These are phyloP conservation scores for Stygiomarasmius scandens DNA, from an alignment of 1,284 basidiomycete species.

Conservation along the genomic window DNA sequence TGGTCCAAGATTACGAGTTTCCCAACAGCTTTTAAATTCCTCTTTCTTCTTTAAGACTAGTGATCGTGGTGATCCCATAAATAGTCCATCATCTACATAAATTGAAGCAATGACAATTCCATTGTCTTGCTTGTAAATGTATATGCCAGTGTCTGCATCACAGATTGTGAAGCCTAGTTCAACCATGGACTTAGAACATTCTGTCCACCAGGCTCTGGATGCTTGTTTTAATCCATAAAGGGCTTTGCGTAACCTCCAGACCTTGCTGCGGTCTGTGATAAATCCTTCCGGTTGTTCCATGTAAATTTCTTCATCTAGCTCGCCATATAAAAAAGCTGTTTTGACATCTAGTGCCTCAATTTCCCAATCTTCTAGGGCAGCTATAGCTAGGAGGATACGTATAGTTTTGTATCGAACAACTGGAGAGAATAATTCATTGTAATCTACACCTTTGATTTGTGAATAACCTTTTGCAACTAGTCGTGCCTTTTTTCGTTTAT, in stretches of 20 bases:
- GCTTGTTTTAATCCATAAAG: slow-evolving; percentile 39
- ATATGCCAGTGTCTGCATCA: slow-evolving; percentile 25
- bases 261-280: slow-evolving; percentile 17
- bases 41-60: slow-evolving; percentile 14
- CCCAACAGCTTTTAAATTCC: slow-evolving; percentile 26
- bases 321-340: slow-evolving; percentile 39
- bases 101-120: slow-evolving; percentile 21
- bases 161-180: slow-evolving; percentile 23
- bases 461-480: too few relatives aligned
- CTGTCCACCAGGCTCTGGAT: slow-evolving; percentile 31
- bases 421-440: too few relatives aligned
- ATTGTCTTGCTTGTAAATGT: slow-evolving; percentile 16
- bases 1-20: slow-evolving; percentile 27
- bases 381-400: slow-evolving; percentile 38
- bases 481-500: too few relatives aligned
- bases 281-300: slow-evolving; percentile 38
- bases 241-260: slow-evolving; percentile 22
- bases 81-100: slow-evolving; percentile 25
- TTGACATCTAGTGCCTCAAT: slow-evolving; percentile 39
- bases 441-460: too few relatives aligned
- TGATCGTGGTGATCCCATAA: slow-evolving; percentile 16
- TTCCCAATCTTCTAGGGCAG: slow-evolving; percentile 32
- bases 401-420: too few relatives aligned
- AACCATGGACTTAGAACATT: slow-evolving; percentile 24
- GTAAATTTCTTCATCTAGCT: slow-evolving; percentile 37